Base-by-base conservation (phyloP, 139 green algal species). In the Ulvella scutata region DNA sequence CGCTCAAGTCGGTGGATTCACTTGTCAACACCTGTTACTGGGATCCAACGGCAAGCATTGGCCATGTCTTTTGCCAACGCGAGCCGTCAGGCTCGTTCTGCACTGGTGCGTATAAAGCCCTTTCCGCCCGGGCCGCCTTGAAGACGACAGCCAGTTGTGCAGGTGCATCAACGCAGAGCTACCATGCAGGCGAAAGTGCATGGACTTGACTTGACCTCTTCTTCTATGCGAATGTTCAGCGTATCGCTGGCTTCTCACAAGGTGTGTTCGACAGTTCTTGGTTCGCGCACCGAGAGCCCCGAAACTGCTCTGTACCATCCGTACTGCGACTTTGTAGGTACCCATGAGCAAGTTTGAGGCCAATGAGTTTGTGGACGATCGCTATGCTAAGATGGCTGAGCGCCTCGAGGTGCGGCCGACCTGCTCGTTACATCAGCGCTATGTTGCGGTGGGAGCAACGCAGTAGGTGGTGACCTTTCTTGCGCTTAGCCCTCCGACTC, bases 361-460 rank as follows among this genome's bases (percentile, higher is more conserved):
- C 3, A 79, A 85, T 10, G 80, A 94, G 74, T 87, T 78, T 44
- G 77, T 97, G 37, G 96, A 96, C 74, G 87, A 94, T 35, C 86
- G 92, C n/a, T 97, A 97, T 80, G 78, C 83, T n/a, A 79, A 82
- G 0, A 94, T 97, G 29, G 90, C 93, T 76, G 85, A 96, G 33
- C 77, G 88, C 20, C 84, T 96, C 0, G 43, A 75, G 79, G 89
- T 96, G 72, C 59, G 80, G 9, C 23, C 20, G n/a, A 13, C 26
- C 23, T 13, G 17, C 62, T 21, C 31, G 9, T 6, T 51, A 43
- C 62, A 36, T 35, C 35, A 31, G 61, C 29, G 17, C 38, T 33
- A 38, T 33, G 21, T 17, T 6, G 10, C 61, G 77, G n/a, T 78
- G 3, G 37, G 7, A 23, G 23, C 29, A 4, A 10, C 13, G 4